Base-by-base conservation (phyloP, 2,329 filamentous ascomycete genomes). In the Ophiosphaerella narmari region DNA sequence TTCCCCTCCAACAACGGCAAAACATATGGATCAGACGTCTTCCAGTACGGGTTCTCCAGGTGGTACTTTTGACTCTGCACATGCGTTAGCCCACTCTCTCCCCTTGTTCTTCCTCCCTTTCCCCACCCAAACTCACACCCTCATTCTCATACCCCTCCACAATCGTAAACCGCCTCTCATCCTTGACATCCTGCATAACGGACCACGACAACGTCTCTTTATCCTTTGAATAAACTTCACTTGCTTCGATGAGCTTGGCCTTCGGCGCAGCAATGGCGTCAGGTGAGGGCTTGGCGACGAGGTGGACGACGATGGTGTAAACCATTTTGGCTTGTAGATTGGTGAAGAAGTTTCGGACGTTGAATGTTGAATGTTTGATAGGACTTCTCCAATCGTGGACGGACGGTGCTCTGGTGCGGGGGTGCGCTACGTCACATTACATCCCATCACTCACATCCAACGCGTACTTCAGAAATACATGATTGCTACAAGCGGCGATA, bases 11-110 rank as follows among this genome's bases (percentile, higher is more conserved):
- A 74, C 50, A 90, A 67, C 2, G 87, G 88, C 40, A 84, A 77
- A 26, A 90, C 87, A 62, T 89, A 90, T 5, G 86, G 85, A 68
- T 90, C 87, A 62, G 90, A 90, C 1, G 87, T 89, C 77, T 88
- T 82, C 86, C 86, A 89, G 78, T 89, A 89, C 0, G 86, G 86
- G 72, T 89, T 89, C 65, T 68, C 72, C 7, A 78, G 69, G 52
- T 79, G 76, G 59, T 77, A 78, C 50, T 75, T 73, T 45, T 75
- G 39, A 24, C 60, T 67, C 72, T 74, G 54, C 33, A 23, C 44
- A 34, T n/a, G 9, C 39, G 21, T 42, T 34, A 42, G 39, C 24
- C 18, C 18, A 1, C 18, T 21, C 18, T 21, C 18, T 21, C 18
- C 3, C 3, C 4, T 21, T 21, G 18, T 4, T 21, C 18, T 21